Evolutionary conservation across 345 rosid genomes (phyloP), one percentile per base, ranked within the genome.

Genomic region (Bruguiera gymnorhiza): DNA sequence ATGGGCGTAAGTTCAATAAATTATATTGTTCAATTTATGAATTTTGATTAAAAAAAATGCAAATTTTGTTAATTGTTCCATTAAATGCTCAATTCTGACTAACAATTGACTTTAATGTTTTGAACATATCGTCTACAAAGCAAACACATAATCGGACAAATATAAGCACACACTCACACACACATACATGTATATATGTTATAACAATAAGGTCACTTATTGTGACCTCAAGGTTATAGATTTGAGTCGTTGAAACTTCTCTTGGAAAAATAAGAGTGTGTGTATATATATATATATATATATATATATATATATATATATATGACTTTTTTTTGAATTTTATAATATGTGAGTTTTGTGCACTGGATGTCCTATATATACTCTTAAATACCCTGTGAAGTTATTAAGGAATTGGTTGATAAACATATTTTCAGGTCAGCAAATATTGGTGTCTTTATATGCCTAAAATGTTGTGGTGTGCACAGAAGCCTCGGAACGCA

Each of bases 401-500:
- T 43, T 69, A 15, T 43, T 31, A 30, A 52, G 63, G 48, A 64
- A 60, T 60, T 56, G 52, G 52, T 72, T 78, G 67, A 43, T 20
- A 56, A 53, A 57, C 73, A 71, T 67, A 54, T 70, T 65, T 86
- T 64, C 97, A 95, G 99, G 85, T 95, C 99, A 36, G 92, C 92
- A 63, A 95, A 95, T 76, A 92, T 95, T 58, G 99, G 99, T 70
- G 99, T 95, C 57, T 95, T 95, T 73, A 71, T 95, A 72, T 95
- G 99, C 87, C 81, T 95, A 79, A 95, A 95, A 83, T 95, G 99
- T 70, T 90, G 97, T 51, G 94, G 97, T 62, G 96, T 90, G 63
- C 99, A 95, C 81, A 88, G 98, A 87, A 89, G 98, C 81, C 91
- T 92, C 74, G 98, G 99, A 60, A 76, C 91, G 16, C 96, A 91